These are phyloP conservation scores for Pyrenula massariospora DNA, from an alignment of 495 filamentous ascomycete species.

Conservation along the genomic window DNA sequence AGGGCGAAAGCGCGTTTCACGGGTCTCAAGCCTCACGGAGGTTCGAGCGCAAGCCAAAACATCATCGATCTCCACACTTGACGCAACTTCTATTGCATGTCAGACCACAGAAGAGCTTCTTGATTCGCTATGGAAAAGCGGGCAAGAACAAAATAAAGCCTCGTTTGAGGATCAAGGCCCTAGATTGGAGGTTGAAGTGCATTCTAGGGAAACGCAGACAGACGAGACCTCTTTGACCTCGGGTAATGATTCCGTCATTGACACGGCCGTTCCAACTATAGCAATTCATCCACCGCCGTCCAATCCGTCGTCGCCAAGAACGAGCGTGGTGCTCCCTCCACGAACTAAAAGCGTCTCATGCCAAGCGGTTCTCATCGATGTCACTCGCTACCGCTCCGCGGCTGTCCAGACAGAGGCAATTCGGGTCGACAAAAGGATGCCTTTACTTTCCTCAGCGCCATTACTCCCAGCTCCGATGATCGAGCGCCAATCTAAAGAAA, in stretches of 20 bases:
- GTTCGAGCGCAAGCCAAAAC: conserved; percentile 1
- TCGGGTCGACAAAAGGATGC: conserved; percentile 53
- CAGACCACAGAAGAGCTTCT: conserved; percentile 48
- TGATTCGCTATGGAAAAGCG: conserved; percentile 5
- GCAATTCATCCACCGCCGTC: conserved; percentile 54
- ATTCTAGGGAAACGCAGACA: conserved; percentile 2
- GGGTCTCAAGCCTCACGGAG: conserved; percentile 11
- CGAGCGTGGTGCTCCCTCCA: conserved; percentile 49
- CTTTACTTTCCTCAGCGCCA: conserved; percentile 62
- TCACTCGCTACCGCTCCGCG: conserved; percentile 27
- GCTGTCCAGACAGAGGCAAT: conserved; percentile 85
- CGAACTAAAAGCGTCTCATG: conserved; percentile 49
- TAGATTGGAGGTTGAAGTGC: not conserved
- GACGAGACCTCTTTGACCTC: conserved; percentile 1
- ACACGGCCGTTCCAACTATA: conserved; percentile 45
- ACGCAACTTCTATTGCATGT: conserved; percentile 48
- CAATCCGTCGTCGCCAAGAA: conserved; percentile 50
- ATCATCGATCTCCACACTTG: conserved; percentile 6
- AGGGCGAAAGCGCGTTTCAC: conserved; percentile 44
- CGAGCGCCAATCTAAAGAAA: conserved; percentile 13
- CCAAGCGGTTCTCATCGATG: conserved; percentile 29
- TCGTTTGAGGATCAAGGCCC: not conserved
- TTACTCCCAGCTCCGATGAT: conserved; percentile 58
- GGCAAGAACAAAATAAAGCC: conserved; percentile 6
- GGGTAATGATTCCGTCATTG: conserved; percentile 11